Evolutionary conservation across 2,329 filamentous ascomycete genomes (phyloP).

Genomic region (Aaosphaeria arxii): DNA sequence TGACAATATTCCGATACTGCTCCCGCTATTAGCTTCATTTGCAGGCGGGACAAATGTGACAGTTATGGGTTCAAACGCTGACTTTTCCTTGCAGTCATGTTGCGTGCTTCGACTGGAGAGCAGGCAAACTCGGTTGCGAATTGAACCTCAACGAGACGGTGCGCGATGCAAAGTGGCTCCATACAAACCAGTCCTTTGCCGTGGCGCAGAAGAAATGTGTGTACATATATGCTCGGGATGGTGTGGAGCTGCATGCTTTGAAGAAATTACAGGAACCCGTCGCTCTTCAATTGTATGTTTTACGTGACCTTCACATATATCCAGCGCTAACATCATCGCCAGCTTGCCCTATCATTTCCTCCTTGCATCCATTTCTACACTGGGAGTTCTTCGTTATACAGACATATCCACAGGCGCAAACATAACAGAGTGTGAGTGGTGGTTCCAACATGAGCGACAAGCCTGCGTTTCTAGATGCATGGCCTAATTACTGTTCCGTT

Average conservation of each 20-base stretch:
- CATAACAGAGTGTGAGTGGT: constrained; percentile 60
- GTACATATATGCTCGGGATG: constrained; percentile 91
- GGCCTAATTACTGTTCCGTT: too few species aligned
- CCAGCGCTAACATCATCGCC: too few species aligned
- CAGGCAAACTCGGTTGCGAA: constrained; percentile 87
- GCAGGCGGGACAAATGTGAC: background rate
- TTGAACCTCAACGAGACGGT: constrained; percentile 88
- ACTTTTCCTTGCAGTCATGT: too few species aligned
- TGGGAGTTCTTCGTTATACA: constrained; percentile 83
- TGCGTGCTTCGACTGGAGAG: constrained; percentile 82
- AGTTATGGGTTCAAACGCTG: too few species aligned
- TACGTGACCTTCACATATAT: too few species aligned
- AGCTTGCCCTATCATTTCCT: constrained; percentile 88
- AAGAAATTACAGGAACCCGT: constrained; percentile 87
- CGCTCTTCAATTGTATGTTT: constrained; percentile 73
- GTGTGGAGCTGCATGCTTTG: constrained; percentile 88
- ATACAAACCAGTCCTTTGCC: constrained; percentile 92
- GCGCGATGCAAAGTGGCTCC: constrained; percentile 84
- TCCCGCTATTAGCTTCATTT: background rate
- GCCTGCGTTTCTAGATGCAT: too few species aligned
- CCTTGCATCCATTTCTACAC: constrained; percentile 79
- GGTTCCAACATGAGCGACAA: too few species aligned
- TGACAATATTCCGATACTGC: background rate
- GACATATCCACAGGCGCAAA: constrained; percentile 91
- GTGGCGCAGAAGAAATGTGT: constrained; percentile 95